Evolutionary conservation across 140 eudicot species (phyloP), one percentile per base, ranked within the genome.

Genomic region (Oenanthe javanica): DNA sequence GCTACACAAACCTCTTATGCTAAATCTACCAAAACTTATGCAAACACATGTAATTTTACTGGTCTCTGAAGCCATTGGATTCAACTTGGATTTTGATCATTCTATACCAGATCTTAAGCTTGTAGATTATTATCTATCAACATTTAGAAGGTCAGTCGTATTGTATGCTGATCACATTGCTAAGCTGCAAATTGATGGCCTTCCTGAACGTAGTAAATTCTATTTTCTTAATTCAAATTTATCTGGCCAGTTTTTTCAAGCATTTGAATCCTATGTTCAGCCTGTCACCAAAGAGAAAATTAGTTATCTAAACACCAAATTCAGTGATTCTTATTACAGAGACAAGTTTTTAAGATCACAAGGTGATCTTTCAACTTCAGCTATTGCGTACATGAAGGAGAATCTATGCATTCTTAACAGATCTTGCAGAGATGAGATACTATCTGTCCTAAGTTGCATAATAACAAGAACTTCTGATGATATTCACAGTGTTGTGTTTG

Each of bases 1-100:
- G 80, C 85, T 91, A 77, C 87, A 83, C 79, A 86, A 82, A 72
- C 92, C 97, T 19, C 21, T 86, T 67, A 43, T 86, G 76, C 83
- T 78, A 76, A 84, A 91, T 79, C 85, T 91, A 74, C 97, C 98
- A 71, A 87, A 84, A 72, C 81, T 89, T 79, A 23, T 93, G 46
- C 94, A 86, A 55, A 90, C 96, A 38, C 97, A 91, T 87, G 51
- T 93, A 36, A 79, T 91, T 72, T 90, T 90, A 77, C 67, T 91
- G 79, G 87, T 88, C 79, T 87, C 93, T 51, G 87, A 90, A 77
- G 87, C 88, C 27, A 76, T 85, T 66, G 67, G 85, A 80, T 40
- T 48, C 36, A 42, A 76, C 80, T 50, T 79, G 79, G 51, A 76
- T 78, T 59, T 19, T 45, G 80, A 87, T 79, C 77, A 61, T 43